Conservation (phyloP, 352 stramenopile species). For the Thraustochytrium sp. region DNA sequence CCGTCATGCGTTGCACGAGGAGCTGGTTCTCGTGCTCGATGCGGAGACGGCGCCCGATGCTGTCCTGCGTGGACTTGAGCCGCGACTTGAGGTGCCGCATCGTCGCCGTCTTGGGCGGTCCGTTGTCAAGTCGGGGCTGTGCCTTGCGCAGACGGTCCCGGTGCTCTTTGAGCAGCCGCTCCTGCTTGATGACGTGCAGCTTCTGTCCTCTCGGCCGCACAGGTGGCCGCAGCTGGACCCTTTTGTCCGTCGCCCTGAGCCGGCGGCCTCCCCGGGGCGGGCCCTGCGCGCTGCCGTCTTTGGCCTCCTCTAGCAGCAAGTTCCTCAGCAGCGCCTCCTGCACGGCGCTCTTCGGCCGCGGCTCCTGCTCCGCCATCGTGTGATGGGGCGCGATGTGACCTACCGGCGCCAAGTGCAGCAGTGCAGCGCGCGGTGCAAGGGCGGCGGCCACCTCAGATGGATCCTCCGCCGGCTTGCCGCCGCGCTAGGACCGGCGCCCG, state of each 20-base stretch:
- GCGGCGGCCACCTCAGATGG: too few relatives aligned
- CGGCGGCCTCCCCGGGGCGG: background rate
- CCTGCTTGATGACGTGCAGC: background rate
- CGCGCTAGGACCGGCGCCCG: too few relatives aligned
- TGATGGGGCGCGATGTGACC: too few relatives aligned
- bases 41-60: background rate
- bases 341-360: background rate
- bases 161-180: background rate
- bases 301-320: background rate
- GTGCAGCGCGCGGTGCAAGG: too few relatives aligned
- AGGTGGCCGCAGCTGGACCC: background rate
- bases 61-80: background rate
- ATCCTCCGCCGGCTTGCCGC: too few relatives aligned
- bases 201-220: background rate
- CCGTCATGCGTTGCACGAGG: conserved; percentile 21
- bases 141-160: background rate
- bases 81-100: background rate
- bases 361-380: too few relatives aligned
- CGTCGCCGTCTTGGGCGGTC: background rate
- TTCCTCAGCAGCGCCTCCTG: background rate
- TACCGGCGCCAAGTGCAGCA: too few relatives aligned
- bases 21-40: conserved; percentile 29
- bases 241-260: background rate
- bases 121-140: background rate
- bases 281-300: background rate